Evolutionary conservation across 208 protist species (phyloP), one percentile per base, ranked within the genome.

Genomic region (Trypanosoma cruzi): DNA sequence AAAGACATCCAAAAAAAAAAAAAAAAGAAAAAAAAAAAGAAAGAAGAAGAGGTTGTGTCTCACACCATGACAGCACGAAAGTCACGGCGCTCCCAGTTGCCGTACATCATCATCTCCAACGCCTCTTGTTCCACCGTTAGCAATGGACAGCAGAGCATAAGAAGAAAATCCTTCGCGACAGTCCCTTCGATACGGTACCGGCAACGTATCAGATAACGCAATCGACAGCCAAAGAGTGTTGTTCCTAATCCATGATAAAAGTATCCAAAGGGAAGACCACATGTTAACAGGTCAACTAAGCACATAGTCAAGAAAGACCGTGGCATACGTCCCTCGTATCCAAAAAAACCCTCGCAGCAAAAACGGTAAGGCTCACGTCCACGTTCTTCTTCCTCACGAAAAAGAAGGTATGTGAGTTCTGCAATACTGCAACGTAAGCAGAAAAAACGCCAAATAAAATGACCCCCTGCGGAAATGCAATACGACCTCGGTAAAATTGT

Each of bases 221-320:
- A 72, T 22, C 88, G 85, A 68, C 79, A 90, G 13, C 74, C 81
- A 60, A 77, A 92, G 3, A 86, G 58, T 6, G 78, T 59, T 5
- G 85, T 86, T n/a, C 89, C 89, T 28, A 85, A n/a, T 18, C 89
- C 89, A 37, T 86, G 82, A 60, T 92, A 94, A 61, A 69, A 85
- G 73, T 52, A 85, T 0, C 82, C 81, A 62, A 75, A 87, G 31
- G 80, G 79, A 52, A 44, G 58, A 0, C 85, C 85, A 20, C 73
- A 53, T 34, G 85, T 81, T 22, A 94, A 53, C 1, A 78, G 11
- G 55, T 94, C 89, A 16, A 81, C 53, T 22, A 84, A 31, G 10
- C 75, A 66, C 28, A 94, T 81, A 18, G 37, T 60, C 22, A 53
- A 75, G 7, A 93, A 53, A 22, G 79, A 52, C 16, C 71, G 63